phyloP scores from a whole-genome alignment of 2,329 filamentous ascomycete genomes.

The Phyllosticta citriasiana region DNA sequence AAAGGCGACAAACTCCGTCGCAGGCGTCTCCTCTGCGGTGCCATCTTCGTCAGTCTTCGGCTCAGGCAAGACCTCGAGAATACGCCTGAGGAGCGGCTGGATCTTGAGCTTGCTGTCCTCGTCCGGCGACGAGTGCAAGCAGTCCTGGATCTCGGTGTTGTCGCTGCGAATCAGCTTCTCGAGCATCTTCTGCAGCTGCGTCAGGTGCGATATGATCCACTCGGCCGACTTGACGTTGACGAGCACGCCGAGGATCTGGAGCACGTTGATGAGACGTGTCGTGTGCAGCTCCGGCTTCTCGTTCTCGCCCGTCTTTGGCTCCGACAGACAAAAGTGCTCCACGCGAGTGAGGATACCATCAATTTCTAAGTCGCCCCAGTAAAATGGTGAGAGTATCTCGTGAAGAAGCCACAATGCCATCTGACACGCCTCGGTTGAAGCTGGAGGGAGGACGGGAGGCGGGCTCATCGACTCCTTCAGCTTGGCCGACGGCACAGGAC shows the following conservation, averaged over 20 bases:
- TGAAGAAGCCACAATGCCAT: conserved; percentile 74
- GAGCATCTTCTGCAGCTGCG: conserved; percentile 72
- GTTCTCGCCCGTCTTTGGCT: conserved; percentile 43
- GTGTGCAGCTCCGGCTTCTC: conserved; percentile 59
- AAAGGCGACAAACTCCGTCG: conserved; percentile 78
- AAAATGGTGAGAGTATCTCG: conserved; percentile 73
- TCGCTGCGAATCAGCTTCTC: conserved; percentile 85
- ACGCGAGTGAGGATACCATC: conserved; percentile 79
- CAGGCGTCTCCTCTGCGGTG: conserved; percentile 60
- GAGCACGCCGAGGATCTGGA: conserved; percentile 85
- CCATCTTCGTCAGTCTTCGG: conserved; percentile 80
- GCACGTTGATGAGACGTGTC: conserved; percentile 82
- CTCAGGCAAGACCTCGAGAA: conserved; percentile 78
- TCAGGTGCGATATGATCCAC: conserved; percentile 74
- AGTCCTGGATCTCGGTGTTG: conserved; percentile 87
- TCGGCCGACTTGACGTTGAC: conserved; percentile 80
- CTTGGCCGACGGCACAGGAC: conserved; percentile 57
- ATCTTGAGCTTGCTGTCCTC: conserved; percentile 55
- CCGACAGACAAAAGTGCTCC: conserved; percentile 72
- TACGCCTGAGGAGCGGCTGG: conserved; percentile 64
- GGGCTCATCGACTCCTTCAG: conserved; percentile 41
- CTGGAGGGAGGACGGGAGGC: conserved; percentile 34
- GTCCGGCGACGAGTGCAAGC: conserved; percentile 65
- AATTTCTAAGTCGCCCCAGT: conserved; percentile 86
- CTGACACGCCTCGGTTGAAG: conserved; percentile 69